Conservation (phyloP, 495 filamentous ascomycete genomes). For the Aspergillus conjunctus region DNA sequence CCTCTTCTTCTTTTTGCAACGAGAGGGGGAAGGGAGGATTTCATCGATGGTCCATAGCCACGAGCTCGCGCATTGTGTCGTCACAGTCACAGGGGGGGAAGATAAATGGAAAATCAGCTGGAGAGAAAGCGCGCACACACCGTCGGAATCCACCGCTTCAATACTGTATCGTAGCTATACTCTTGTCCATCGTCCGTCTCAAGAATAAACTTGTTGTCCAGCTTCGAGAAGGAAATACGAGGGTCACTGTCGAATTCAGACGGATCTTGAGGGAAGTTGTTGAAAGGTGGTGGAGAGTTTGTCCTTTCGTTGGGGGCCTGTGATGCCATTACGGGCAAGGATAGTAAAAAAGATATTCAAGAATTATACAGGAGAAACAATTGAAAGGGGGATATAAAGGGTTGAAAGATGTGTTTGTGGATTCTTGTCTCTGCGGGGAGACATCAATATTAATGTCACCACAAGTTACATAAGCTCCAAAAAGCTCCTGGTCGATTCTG, state of each 20-base stretch:
- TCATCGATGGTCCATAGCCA: constrained; percentile 12
- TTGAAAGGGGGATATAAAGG: not conserved
- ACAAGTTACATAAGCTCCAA: constrained; percentile 21
- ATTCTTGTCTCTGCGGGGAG: constrained; percentile 19
- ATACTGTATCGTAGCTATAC: constrained; percentile 72
- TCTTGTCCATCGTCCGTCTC: constrained; percentile 85
- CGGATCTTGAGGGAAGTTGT: constrained; percentile 66
- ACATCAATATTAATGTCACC: constrained; percentile 5
- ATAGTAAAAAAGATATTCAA: not conserved
- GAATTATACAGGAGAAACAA: too few relatives aligned
- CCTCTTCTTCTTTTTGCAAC: constrained; percentile 12
- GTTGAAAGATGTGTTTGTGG: not conserved
- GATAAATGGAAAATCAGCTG: constrained; percentile 19
- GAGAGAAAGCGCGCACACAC: constrained; percentile 46
- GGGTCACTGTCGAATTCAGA: constrained; percentile 79
- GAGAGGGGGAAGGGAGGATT: constrained; percentile 11
- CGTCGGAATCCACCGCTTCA: constrained; percentile 79
- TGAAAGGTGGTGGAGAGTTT: constrained; percentile 20
- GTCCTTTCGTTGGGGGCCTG: constrained; percentile 26
- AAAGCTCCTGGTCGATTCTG: not conserved
- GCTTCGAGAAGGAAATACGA: constrained; percentile 81
- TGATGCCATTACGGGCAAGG: constrained; percentile 24
- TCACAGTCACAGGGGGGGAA: not conserved
- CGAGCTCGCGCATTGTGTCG: not conserved
- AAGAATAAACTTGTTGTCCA: constrained; percentile 77